A percentile compares a stretch with the other conserved stretches of the same genome.
Evolutionary conservation across 306 rosid species (phyloP).

Genomic region (Mucuna pruriens): DNA sequence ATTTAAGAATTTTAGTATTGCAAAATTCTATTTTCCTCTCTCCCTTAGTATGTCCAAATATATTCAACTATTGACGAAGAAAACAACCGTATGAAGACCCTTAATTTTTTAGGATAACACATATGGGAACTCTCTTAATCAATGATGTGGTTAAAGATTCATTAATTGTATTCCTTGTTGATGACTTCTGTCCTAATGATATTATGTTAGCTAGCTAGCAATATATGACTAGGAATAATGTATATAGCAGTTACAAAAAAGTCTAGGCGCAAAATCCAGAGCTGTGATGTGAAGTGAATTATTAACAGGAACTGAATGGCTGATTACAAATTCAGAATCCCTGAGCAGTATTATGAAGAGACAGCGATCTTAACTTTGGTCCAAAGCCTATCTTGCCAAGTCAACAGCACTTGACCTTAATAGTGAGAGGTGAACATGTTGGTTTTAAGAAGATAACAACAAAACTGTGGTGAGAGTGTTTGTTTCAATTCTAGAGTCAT

Average conservation of each 20-base stretch:
- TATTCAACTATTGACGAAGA: no score
- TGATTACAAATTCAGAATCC: constrained; percentile 24
- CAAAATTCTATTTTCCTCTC: no score
- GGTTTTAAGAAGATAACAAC: constrained; percentile 38
- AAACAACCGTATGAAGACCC: no score
- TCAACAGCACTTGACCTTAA: constrained; percentile 50
- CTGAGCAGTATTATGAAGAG: constrained; percentile 25
- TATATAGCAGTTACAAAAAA: background rate
- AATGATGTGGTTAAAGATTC: background rate
- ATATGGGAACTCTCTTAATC: no score
- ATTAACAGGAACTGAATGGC: constrained; percentile 27
- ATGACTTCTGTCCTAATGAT: background rate
- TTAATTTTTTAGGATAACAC: no score
- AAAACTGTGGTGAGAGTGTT: constrained; percentile 39
- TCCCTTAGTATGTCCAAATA: no score
- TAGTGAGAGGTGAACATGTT: constrained; percentile 36
- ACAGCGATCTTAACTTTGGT: constrained; percentile 8
- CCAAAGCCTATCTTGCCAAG: constrained; percentile 8
- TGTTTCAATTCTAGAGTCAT: constrained; percentile 40
- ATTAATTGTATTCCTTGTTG: background rate
- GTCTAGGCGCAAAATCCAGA: background rate
- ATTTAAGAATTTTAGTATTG: no score
- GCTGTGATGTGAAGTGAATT: constrained; percentile 23
- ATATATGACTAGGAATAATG: background rate
- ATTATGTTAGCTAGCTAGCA: background rate